phyloP scores from a whole-genome alignment of 23 red algal species.

The Chondrus crispus region DNA sequence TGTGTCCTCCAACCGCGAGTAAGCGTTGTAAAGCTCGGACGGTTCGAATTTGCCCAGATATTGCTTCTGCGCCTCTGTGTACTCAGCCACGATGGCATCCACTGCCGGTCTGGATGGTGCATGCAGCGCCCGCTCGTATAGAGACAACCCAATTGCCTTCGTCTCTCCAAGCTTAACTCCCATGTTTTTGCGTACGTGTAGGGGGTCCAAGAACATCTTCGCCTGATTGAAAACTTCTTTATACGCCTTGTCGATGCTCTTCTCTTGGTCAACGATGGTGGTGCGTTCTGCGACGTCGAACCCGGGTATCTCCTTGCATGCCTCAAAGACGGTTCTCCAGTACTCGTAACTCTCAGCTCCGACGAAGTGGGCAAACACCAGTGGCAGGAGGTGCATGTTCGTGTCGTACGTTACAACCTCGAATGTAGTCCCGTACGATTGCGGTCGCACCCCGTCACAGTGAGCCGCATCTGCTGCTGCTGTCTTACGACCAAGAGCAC shows the following conservation, averaged over 20 bases:
- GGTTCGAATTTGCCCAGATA: background rate
- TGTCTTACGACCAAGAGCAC: background rate
- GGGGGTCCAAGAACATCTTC: background rate
- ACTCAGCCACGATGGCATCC: background rate
- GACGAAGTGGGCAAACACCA: background rate
- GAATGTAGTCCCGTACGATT: constrained; percentile 23
- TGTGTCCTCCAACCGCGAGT: background rate
- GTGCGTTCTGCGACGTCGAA: background rate
- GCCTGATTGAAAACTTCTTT: background rate
- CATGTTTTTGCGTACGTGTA: no score
- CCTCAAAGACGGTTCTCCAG: background rate
- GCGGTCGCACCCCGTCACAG: background rate
- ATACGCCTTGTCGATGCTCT: background rate
- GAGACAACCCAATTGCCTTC: no score
- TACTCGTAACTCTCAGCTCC: background rate
- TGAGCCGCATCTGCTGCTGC: constrained; percentile 25
- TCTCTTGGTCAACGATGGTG: constrained; percentile 5
- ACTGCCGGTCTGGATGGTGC: no score
- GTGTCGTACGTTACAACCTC: background rate
- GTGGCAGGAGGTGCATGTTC: background rate
- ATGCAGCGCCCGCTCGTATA: no score
- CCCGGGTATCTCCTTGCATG: background rate
- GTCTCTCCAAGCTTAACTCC: no score
- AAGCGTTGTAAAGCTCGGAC: constrained; percentile 1
- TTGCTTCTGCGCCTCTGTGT: background rate